phyloP scores from a whole-genome alignment of 495 filamentous ascomycete genomes.

The Xanthoparmelia taractica region DNA sequence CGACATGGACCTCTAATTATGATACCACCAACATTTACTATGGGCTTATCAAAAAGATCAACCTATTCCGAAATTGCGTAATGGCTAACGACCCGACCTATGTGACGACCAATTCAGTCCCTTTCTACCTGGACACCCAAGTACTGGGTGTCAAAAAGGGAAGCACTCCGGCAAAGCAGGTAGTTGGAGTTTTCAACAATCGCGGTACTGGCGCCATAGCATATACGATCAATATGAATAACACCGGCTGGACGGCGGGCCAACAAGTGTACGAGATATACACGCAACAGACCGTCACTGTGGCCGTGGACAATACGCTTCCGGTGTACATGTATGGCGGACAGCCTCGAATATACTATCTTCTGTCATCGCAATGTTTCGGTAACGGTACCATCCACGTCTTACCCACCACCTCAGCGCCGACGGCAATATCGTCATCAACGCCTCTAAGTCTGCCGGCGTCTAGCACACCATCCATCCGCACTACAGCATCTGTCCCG shows the following conservation, averaged over 20 bases:
- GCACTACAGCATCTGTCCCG: not conserved
- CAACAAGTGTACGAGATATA: not conserved
- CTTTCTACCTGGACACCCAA: not conserved
- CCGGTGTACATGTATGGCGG: slow-evolving; percentile 1
- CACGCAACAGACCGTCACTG: not conserved
- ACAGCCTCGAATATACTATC: not conserved
- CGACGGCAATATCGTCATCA: not conserved
- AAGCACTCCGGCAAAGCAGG: not conserved
- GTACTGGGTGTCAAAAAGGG: not conserved
- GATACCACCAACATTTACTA: slow-evolving; percentile 53
- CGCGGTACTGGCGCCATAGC: not conserved
- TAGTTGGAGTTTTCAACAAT: not conserved
- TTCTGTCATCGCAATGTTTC: not conserved
- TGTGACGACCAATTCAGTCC: not conserved
- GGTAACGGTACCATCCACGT: not conserved
- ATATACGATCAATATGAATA: not conserved
- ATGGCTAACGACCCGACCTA: not conserved
- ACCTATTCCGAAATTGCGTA: not conserved
- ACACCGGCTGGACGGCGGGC: not conserved
- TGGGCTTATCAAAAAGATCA: slow-evolving; percentile 37
- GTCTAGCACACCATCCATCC: not conserved
- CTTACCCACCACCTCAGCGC: not conserved
- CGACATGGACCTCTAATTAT: slow-evolving; percentile 63
- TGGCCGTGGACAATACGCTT: not conserved
- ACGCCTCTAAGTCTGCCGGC: not conserved